phyloP scores from a whole-genome alignment of 768 basidiomycete genomes.

The Scleroderma citrinum region DNA sequence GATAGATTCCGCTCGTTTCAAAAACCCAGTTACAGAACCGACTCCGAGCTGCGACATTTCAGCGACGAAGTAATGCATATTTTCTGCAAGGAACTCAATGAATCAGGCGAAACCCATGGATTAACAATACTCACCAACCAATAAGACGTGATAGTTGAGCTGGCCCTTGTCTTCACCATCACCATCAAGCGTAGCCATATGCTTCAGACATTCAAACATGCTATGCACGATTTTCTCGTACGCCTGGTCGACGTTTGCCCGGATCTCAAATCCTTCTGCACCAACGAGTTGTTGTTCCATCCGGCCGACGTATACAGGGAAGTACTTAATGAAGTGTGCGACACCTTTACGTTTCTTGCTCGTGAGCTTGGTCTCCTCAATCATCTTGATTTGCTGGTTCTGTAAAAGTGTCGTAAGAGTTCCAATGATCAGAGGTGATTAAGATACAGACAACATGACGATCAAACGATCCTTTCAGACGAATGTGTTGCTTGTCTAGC shows the following conservation, averaged over 20 bases:
- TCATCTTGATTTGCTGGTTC: constrained; percentile 82
- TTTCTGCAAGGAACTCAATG: constrained; percentile 56
- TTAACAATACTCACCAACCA: constrained; percentile 66
- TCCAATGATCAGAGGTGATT: background rate
- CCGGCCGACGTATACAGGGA: constrained; percentile 80
- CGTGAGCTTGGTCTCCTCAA: constrained; percentile 87
- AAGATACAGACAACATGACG: constrained; percentile 55
- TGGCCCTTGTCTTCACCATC: constrained; percentile 95
- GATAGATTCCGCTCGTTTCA: constrained; percentile 68
- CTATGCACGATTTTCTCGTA: constrained; percentile 85
- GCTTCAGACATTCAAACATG: constrained; percentile 91
- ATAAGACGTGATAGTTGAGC: constrained; percentile 91
- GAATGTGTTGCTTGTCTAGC: constrained; percentile 77
- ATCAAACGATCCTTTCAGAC: constrained; percentile 72
- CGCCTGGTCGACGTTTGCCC: constrained; percentile 67
- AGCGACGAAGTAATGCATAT: constrained; percentile 91
- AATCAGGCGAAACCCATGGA: background rate
- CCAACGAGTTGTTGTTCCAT: constrained; percentile 82
- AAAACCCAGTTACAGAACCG: constrained; percentile 54
- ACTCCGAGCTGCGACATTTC: constrained; percentile 72
- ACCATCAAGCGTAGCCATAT: constrained; percentile 93
- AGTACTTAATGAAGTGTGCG: constrained; percentile 86
- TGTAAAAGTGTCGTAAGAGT: constrained; percentile 24
- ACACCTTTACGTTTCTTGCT: constrained; percentile 92
- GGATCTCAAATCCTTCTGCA: constrained; percentile 70